Evolutionary conservation across 768 basidiomycete genomes (phyloP).

Genomic region (Hirschioporus abietinus): DNA sequence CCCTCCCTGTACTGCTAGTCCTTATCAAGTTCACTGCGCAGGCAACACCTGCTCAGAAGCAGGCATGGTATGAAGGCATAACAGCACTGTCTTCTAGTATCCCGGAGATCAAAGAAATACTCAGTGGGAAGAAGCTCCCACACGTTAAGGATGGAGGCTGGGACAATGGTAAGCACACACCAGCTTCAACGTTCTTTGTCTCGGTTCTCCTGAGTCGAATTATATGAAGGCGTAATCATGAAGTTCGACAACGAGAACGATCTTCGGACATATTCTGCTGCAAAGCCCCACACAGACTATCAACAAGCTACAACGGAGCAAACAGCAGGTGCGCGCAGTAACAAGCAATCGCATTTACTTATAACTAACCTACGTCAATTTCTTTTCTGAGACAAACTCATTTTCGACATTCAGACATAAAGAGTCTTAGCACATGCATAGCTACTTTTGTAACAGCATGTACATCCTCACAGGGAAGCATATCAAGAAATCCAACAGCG

Average conservation of each 20-base stretch:
- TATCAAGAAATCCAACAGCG: too few species aligned
- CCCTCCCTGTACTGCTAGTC: background rate
- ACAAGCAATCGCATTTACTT: background rate
- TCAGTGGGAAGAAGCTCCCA: constrained; percentile 12
- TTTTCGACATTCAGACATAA: constrained; percentile 6
- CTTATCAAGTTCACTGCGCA: constrained; percentile 12
- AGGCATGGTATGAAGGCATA: constrained; percentile 9
- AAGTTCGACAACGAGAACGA: constrained; percentile 12
- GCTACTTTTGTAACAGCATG: background rate
- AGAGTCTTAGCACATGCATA: background rate
- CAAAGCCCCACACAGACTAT: constrained; percentile 11
- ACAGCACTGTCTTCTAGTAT: constrained; percentile 8
- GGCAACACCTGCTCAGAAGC: constrained; percentile 11
- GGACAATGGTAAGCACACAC: constrained; percentile 11
- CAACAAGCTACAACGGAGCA: background rate
- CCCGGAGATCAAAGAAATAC: constrained; percentile 10
- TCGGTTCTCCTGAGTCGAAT: background rate
- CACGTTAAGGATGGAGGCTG: constrained; percentile 10
- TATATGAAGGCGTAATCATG: constrained; percentile 13
- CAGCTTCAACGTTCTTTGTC: background rate
- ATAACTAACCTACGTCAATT: background rate
- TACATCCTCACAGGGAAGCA: too few species aligned
- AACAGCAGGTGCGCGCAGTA: background rate
- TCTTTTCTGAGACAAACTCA: constrained; percentile 4
- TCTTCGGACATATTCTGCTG: constrained; percentile 9